Conservation (phyloP, 352 stramenopile genomes). For the Globisporangium apiculatum region DNA sequence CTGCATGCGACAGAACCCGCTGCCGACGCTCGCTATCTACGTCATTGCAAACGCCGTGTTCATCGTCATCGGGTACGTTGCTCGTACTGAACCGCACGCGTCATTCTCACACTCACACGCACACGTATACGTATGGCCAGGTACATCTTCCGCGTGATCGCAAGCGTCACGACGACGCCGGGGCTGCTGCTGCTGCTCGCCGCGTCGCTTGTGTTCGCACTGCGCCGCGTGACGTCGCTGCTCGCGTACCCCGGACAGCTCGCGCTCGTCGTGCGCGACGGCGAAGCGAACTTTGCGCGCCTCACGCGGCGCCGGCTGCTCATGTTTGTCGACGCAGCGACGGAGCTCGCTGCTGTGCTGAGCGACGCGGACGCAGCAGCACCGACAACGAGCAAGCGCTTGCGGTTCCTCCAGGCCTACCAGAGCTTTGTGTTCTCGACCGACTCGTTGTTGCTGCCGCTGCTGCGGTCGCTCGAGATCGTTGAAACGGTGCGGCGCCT, state of each 20-base stretch:
- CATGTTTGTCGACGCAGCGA: slow-evolving; percentile 54
- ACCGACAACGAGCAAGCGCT: slow-evolving; percentile 11
- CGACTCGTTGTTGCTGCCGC: slow-evolving; percentile 53
- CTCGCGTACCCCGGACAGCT: slow-evolving; percentile 74
- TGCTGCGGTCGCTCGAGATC: slow-evolving; percentile 46
- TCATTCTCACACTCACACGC: neutral
- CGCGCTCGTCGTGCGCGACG: slow-evolving; percentile 68
- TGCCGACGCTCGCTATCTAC: slow-evolving; percentile 44
- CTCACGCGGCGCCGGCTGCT: slow-evolving; percentile 62
- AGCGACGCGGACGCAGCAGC: slow-evolving; percentile 13
- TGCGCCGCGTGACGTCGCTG: slow-evolving; percentile 47
- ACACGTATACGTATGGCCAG: slow-evolving; percentile 9
- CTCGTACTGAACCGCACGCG: neutral
- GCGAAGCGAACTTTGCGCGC: slow-evolving; percentile 67
- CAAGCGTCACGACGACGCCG: slow-evolving; percentile 37
- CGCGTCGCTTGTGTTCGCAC: slow-evolving; percentile 17
- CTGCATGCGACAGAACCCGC: slow-evolving; percentile 34
- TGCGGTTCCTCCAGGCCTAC: slow-evolving; percentile 55
- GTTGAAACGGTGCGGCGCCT: slow-evolving; percentile 21
- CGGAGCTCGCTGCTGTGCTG: slow-evolving; percentile 41
- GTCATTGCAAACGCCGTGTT: slow-evolving; percentile 50
- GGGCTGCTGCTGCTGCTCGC: slow-evolving; percentile 48
- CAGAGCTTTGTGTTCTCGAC: slow-evolving; percentile 64
- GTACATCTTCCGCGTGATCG: slow-evolving; percentile 42
- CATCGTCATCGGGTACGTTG: slow-evolving; percentile 38